phyloP scores from a whole-genome alignment of 257 asterid genomes.

The Nicotiana tabacum region DNA sequence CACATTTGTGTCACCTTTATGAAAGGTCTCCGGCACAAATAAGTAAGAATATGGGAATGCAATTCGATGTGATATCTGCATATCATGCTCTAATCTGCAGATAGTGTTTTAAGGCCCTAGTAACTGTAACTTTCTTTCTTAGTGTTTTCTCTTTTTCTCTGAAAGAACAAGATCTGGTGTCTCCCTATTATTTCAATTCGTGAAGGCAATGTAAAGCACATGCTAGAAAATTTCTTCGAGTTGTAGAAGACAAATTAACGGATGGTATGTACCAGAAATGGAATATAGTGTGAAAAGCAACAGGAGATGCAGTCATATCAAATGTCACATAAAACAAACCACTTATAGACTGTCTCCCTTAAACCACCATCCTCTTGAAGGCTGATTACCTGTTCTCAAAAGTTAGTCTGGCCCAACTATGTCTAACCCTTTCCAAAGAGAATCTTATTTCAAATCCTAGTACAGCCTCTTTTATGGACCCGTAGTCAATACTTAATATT shows the following conservation, averaged over 20 bases:
- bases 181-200: background rate
- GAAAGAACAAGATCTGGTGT: background rate
- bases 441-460: conserved; percentile 2
- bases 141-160: background rate
- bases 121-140: background rate
- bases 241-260: background rate
- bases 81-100: background rate
- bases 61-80: background rate
- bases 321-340: background rate
- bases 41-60: background rate
- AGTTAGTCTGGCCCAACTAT: background rate
- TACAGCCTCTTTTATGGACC: background rate
- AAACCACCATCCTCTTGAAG: background rate
- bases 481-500: background rate
- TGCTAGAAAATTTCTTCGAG: background rate
- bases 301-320: conserved; percentile 1
- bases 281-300: background rate
- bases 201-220: background rate
- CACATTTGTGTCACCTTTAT: background rate
- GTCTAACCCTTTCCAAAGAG: background rate
- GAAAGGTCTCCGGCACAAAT: background rate
- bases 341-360: background rate
- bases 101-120: background rate
- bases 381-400: conserved; percentile 2
- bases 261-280: background rate